Conservation (phyloP, 1,139 yeast species). For the Tardiomyces digboiensis region DNA sequence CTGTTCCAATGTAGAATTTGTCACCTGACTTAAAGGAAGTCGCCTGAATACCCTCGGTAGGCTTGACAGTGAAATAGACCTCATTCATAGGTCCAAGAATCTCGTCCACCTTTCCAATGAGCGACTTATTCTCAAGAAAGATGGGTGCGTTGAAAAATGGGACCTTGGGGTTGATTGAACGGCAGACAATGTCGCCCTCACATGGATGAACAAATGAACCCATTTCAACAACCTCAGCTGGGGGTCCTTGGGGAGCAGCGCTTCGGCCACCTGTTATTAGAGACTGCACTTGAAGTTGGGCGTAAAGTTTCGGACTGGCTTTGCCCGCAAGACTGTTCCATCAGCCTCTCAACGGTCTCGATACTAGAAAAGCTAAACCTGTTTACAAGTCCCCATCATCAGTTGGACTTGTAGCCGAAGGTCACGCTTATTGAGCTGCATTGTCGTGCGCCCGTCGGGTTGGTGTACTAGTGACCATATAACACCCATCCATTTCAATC, state of each 20-base stretch:
- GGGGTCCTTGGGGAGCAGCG: constrained; percentile 77
- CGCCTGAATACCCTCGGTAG: constrained; percentile 94
- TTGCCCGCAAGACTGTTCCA: too few species aligned
- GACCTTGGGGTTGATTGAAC: constrained; percentile 84
- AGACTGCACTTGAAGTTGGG: too few species aligned
- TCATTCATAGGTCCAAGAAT: constrained; percentile 96
- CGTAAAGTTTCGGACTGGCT: too few species aligned
- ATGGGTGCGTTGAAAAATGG: constrained; percentile 99
- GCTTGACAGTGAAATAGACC: constrained; percentile 92
- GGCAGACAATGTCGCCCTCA: constrained; percentile 97
- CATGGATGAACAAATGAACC: constrained; percentile 88
- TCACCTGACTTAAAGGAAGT: constrained; percentile 91
- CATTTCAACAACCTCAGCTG: constrained; percentile 88
- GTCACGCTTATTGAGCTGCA: too few species aligned
- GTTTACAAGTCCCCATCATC: too few species aligned
- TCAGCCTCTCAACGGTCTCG: too few species aligned
- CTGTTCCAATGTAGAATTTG: constrained; percentile 91
- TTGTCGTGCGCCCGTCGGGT: too few species aligned
- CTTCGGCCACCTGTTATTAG: constrained; percentile 45
- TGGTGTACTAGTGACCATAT: too few species aligned
- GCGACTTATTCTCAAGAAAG: constrained; percentile 84
- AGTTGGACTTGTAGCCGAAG: too few species aligned
- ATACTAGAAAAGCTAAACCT: too few species aligned
- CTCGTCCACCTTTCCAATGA: constrained; percentile 97
- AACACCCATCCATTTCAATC: too few species aligned